Percentiles rank a stretch among this genome's conserved stretches.
These are phyloP conservation scores for Alopecurus myosuroides DNA, from an alignment of 176 grass and related monocot genomes.

Conservation along the genomic window DNA sequence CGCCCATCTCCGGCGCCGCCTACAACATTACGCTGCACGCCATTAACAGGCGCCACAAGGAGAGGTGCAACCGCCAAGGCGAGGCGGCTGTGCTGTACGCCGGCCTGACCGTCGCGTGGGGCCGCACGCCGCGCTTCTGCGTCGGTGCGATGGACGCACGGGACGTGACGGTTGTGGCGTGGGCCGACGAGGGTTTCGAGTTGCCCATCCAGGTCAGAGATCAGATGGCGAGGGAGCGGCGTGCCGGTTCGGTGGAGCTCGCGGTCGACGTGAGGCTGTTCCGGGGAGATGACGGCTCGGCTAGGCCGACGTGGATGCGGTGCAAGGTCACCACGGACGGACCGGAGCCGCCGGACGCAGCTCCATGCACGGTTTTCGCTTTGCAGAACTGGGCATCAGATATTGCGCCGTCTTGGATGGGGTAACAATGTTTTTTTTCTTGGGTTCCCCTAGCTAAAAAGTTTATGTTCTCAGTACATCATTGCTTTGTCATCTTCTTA, in stretches of 20 bases:
- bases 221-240: neutral
- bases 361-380: conserved; percentile 1
- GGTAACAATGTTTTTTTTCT: neutral
- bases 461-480: too few species aligned
- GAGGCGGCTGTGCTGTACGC: conserved; percentile 22
- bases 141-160: neutral
- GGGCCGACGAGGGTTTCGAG: conserved; percentile 18
- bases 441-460: neutral
- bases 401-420: neutral
- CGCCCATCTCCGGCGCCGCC: neutral
- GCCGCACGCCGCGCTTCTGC: conserved; percentile 27
- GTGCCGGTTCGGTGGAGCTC: neutral
- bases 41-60: neutral
- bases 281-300: neutral
- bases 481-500: too few species aligned
- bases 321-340: conserved; percentile 4
- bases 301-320: conserved; percentile 24
- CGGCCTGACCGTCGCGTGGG: conserved; percentile 14
- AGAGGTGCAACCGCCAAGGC: conserved; percentile 15
- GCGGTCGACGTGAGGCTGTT: conserved; percentile 18
- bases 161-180: conserved; percentile 19
- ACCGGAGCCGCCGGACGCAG: neutral
- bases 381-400: conserved; percentile 13
- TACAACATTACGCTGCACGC: conserved; percentile 15
- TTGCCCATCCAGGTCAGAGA: neutral